These are phyloP conservation scores for Chrysopogon serrulatus DNA, from an alignment of 176 grass and related monocot species.

Conservation along the genomic window DNA sequence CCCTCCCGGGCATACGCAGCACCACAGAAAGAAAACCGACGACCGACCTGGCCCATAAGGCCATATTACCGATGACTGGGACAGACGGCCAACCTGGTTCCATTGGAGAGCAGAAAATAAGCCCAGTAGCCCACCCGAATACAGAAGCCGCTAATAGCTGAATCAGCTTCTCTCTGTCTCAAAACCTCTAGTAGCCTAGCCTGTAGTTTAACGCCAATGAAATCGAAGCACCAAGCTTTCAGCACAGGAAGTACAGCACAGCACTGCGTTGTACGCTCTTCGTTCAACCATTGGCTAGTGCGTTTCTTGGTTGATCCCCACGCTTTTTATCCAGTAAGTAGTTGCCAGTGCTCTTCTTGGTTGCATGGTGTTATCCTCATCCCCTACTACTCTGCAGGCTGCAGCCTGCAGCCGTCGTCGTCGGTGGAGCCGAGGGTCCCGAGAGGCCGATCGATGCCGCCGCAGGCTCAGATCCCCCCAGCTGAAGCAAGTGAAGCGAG, in stretches of 20 bases:
- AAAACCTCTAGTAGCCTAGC: background rate
- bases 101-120: background rate
- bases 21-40: too few relatives aligned
- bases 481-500: slow-evolving; percentile 1
- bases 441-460: background rate
- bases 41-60: too few relatives aligned
- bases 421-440: background rate
- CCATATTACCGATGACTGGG: too few relatives aligned
- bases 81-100: too few relatives aligned
- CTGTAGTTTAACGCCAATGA: background rate
- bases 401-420: too few relatives aligned
- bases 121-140: background rate
- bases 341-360: background rate
- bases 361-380: background rate
- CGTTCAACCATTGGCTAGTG: background rate
- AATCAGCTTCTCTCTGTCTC: background rate
- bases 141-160: background rate
- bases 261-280: background rate
- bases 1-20: too few relatives aligned
- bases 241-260: background rate
- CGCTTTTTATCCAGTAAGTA: background rate
- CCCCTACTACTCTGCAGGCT: too few relatives aligned
- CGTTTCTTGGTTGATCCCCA: background rate
- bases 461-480: background rate
- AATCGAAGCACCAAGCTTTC: background rate